These are phyloP conservation scores for Myxozyma lipomycoides DNA, from an alignment of 805 yeast genomes.

Conservation along the genomic window DNA sequence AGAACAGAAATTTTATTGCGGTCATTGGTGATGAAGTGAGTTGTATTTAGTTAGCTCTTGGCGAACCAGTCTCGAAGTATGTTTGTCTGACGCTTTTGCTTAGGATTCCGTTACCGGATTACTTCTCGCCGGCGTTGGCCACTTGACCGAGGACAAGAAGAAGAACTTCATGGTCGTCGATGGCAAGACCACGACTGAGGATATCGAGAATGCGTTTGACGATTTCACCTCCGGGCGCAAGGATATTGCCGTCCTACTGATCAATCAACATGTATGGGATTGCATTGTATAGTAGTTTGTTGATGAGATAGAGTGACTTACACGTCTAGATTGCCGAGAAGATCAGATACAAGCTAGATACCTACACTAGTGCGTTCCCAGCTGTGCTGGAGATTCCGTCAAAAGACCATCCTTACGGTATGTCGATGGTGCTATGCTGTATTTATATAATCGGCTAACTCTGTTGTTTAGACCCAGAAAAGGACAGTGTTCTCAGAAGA, in stretches of 20 bases:
- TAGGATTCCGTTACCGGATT: conserved; percentile 90
- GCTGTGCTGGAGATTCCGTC: conserved; percentile 96
- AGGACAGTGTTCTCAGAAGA: conserved; percentile 90
- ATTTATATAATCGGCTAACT: neutral
- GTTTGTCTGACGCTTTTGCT: neutral
- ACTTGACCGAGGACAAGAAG: conserved; percentile 53
- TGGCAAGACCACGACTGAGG: conserved; percentile 71
- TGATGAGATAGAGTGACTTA: neutral
- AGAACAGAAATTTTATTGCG: conserved; percentile 79
- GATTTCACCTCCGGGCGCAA: conserved; percentile 69
- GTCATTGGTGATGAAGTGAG: conserved; percentile 83
- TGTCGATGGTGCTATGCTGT: conserved; percentile 6
- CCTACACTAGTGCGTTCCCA: conserved; percentile 86
- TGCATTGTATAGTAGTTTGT: neutral
- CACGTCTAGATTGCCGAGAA: conserved; percentile 63
- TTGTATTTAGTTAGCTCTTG: neutral
- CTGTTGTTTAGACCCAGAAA: conserved; percentile 68
- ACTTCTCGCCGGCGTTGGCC: conserved; percentile 92
- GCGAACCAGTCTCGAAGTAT: neutral
- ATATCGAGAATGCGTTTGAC: conserved; percentile 69
- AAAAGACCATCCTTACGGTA: conserved; percentile 88
- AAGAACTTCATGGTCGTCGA: conserved; percentile 85
- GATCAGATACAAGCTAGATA: conserved; percentile 77
- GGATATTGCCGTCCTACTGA: conserved; percentile 87
- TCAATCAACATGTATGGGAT: conserved; percentile 68